These are phyloP conservation scores for Sporothrix protearum DNA, from an alignment of 2,329 filamentous ascomycete species.

Conservation along the genomic window DNA sequence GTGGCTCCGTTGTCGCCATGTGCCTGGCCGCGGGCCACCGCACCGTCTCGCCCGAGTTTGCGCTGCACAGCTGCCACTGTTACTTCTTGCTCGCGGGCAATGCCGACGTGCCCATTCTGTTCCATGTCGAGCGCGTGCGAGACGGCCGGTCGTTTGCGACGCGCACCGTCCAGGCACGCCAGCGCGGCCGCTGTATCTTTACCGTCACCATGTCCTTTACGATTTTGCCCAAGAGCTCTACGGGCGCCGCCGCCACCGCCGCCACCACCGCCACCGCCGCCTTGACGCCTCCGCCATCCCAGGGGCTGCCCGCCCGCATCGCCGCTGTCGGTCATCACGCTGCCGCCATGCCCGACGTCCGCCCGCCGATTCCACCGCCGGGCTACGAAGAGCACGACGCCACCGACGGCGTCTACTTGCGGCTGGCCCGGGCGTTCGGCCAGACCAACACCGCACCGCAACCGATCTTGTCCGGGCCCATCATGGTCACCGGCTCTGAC, in stretches of 20 bases:
- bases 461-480: constrained; percentile 47
- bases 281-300: constrained; percentile 52
- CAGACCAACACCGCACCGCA: constrained; percentile 23
- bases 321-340: constrained; percentile 19
- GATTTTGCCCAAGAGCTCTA: constrained; percentile 50
- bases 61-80: constrained; percentile 95
- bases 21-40: constrained; percentile 81
- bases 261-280: constrained; percentile 63
- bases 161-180: constrained; percentile 90
- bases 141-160: constrained; percentile 88
- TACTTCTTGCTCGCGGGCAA: constrained; percentile 95
- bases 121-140: constrained; percentile 90
- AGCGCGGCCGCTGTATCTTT: constrained; percentile 86
- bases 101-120: constrained; percentile 78
- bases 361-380: constrained; percentile 36
- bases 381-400: constrained; percentile 30
- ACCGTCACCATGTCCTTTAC: constrained; percentile 92
- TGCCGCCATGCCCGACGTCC: constrained; percentile 25
- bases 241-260: constrained; percentile 59
- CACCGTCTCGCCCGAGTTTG: constrained; percentile 77
- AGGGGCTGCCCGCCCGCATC: background rate
- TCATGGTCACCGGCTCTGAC: constrained; percentile 40
- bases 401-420: background rate
- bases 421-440: constrained; percentile 11
- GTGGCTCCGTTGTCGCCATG: constrained; percentile 90